These are phyloP conservation scores for Stramenopiles sp. DNA, from an alignment of 352 stramenopile genomes.

Conservation along the genomic window DNA sequence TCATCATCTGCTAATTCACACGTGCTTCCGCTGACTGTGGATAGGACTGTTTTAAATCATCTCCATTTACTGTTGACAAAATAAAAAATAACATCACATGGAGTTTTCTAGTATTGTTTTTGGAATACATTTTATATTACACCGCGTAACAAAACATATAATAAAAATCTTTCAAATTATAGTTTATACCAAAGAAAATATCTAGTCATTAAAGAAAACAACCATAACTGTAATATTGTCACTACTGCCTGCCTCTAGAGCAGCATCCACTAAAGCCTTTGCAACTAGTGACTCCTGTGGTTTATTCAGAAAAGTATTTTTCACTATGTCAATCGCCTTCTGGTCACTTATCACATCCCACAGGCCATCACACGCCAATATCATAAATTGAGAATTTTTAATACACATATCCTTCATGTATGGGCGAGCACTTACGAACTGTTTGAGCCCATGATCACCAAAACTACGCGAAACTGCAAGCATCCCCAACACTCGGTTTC, in stretches of 20 bases:
- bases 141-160: too few relatives aligned
- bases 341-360: slow-evolving; percentile 34
- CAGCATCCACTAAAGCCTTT: neutral
- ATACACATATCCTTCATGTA: slow-evolving; percentile 14
- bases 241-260: neutral
- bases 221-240: slow-evolving; percentile 6
- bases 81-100: too few relatives aligned
- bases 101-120: too few relatives aligned
- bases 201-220: neutral
- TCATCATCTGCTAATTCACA: too few relatives aligned
- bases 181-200: too few relatives aligned
- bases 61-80: too few relatives aligned
- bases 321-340: slow-evolving; percentile 25
- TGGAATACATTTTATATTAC: too few relatives aligned
- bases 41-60: too few relatives aligned
- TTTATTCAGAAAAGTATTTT: slow-evolving; percentile 1
- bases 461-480: slow-evolving; percentile 26
- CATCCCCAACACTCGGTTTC: slow-evolving; percentile 24
- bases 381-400: slow-evolving; percentile 20
- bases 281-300: neutral
- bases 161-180: too few relatives aligned
- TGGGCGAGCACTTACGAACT: slow-evolving; percentile 26
- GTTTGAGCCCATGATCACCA: slow-evolving; percentile 32
- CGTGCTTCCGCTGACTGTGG: too few relatives aligned
- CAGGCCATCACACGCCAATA: slow-evolving; percentile 31